Conservation (phyloP, 2,329 filamentous ascomycete species). For the Ceratocystis huliohia region DNA sequence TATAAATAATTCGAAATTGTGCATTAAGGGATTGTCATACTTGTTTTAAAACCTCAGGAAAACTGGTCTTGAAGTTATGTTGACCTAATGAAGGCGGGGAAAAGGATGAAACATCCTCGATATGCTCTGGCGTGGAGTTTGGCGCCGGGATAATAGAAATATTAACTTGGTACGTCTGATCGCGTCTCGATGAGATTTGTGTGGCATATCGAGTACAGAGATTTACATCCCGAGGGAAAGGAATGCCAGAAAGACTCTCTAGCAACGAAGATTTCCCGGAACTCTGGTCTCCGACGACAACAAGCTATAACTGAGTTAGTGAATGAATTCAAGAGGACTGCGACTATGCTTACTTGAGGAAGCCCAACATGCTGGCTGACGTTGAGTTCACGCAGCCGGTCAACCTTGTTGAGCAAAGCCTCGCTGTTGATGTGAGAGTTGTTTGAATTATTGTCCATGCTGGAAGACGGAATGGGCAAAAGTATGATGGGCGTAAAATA, state of each 20-base stretch:
- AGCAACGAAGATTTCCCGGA: constrained; percentile 25
- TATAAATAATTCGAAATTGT: constrained; percentile 8
- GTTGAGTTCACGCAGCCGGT: constrained; percentile 33
- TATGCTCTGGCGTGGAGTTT: constrained; percentile 20
- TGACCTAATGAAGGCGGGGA: background rate
- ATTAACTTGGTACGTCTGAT: constrained; percentile 25
- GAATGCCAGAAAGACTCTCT: constrained; percentile 23
- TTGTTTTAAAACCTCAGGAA: constrained; percentile 30
- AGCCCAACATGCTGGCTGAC: constrained; percentile 29
- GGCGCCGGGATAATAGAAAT: constrained; percentile 34
- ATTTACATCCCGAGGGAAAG: constrained; percentile 23
- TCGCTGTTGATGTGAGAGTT: background rate
- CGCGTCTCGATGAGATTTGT: constrained; percentile 23
- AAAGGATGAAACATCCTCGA: background rate
- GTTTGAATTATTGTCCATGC: background rate
- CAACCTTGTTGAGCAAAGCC: constrained; percentile 27
- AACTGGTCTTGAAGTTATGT: constrained; percentile 25
- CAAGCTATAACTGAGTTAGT: constrained; percentile 21
- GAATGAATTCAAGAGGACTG: background rate
- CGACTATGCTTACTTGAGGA: constrained; percentile 40
- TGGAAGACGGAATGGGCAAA: background rate
- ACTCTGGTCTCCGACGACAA: constrained; percentile 24
- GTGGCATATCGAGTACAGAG: constrained; percentile 25
- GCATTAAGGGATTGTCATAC: background rate
- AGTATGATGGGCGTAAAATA: no score